These are phyloP conservation scores for Berberis thunbergii DNA, from an alignment of 164 flowering plant genomes.

Conservation along the genomic window DNA sequence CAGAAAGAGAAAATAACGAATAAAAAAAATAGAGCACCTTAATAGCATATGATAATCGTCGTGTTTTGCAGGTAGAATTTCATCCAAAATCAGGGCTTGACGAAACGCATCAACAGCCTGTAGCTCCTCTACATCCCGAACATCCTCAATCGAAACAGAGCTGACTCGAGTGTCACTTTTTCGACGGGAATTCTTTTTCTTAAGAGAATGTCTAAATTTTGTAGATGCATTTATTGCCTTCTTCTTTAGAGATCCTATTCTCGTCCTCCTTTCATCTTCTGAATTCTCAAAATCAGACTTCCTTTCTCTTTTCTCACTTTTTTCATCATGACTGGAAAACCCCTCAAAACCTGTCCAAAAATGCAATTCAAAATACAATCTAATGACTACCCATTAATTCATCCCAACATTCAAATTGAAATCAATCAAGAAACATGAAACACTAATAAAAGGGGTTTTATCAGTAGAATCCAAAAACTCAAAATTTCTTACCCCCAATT, in stretches of 20 bases:
- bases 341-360: conserved; percentile 47
- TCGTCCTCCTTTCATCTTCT: conserved; percentile 79
- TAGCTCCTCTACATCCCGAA: conserved; percentile 73
- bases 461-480: too few species aligned
- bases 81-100: conserved; percentile 71
- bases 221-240: conserved; percentile 79
- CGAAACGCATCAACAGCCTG: conserved; percentile 77
- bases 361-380: background rate
- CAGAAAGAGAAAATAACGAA: background rate
- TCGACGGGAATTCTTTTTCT: conserved; percentile 55
- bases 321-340: conserved; percentile 38
- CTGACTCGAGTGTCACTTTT: conserved; percentile 59
- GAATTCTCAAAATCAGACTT: conserved; percentile 77
- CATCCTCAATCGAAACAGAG: conserved; percentile 82
- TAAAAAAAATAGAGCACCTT: conserved; percentile 35
- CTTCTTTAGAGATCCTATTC: conserved; percentile 69
- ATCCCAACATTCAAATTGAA: background rate
- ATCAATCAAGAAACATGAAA: background rate
- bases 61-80: conserved; percentile 52
- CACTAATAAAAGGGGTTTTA: background rate
- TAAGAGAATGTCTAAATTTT: conserved; percentile 75
- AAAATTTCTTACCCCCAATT: background rate
- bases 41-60: conserved; percentile 91
- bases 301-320: conserved; percentile 44
- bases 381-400: background rate